phyloP scores from a whole-genome alignment of 2,329 filamentous ascomycete species.

The Sporothrix pallida region DNA sequence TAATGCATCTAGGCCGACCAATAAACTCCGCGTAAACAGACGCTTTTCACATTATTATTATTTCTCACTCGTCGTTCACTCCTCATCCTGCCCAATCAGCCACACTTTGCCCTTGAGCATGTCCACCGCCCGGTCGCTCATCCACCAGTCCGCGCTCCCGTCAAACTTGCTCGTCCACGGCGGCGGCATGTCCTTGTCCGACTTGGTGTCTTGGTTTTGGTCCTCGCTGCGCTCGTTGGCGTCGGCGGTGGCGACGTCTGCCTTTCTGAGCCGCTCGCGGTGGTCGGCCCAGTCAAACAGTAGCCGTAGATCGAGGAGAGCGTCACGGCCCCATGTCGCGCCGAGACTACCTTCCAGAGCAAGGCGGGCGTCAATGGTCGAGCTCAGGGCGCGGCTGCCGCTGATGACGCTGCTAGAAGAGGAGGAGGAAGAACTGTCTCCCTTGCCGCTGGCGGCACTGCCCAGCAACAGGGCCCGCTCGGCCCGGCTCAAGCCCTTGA shows the following conservation, averaged over 20 bases:
- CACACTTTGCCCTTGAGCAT: slow-evolving; percentile 61
- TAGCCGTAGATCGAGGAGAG: slow-evolving; percentile 56
- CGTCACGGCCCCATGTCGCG: slow-evolving; percentile 46
- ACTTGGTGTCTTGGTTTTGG: slow-evolving; percentile 23
- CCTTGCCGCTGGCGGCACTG: slow-evolving; percentile 39
- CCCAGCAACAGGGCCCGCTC: slow-evolving; percentile 69
- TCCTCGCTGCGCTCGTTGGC: neutral
- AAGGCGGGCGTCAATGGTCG: slow-evolving; percentile 71
- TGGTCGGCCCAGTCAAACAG: slow-evolving; percentile 63
- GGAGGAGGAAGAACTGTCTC: no score
- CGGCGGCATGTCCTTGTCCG: neutral
- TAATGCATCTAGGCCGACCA: no score
- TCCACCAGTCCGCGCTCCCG: slow-evolving; percentile 55
- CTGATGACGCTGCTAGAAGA: slow-evolving; percentile 35
- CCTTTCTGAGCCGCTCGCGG: slow-evolving; percentile 43
- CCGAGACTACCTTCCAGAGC: slow-evolving; percentile 63
- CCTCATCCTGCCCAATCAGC: slow-evolving; percentile 51
- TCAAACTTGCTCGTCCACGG: slow-evolving; percentile 37
- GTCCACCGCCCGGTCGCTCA: slow-evolving; percentile 61
- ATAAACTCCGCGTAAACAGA: neutral
- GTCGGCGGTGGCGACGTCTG: slow-evolving; percentile 28
- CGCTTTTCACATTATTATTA: neutral
- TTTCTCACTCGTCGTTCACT: neutral
- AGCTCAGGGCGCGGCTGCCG: slow-evolving; percentile 39
- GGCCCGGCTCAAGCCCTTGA: slow-evolving; percentile 61